Evolutionary conservation across 2,329 filamentous ascomycete species (phyloP).

Genomic region (Alternaria rosae): DNA sequence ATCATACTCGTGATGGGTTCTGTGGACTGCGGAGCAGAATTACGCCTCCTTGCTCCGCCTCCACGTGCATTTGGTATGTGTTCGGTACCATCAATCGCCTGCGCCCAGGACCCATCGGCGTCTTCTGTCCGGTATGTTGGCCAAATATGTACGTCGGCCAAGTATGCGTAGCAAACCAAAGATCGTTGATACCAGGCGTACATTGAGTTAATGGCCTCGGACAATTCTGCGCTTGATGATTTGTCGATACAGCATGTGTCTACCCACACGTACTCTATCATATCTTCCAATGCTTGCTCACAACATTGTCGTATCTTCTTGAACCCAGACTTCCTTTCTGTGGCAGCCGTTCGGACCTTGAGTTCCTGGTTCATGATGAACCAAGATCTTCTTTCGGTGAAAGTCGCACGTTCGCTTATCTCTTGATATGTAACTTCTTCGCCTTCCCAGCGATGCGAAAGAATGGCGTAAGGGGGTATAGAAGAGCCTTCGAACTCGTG

Average conservation of each 20-base stretch:
- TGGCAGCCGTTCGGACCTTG: background rate
- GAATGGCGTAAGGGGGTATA: background rate
- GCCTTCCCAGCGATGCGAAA: background rate
- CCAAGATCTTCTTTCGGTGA: background rate
- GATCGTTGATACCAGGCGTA: background rate
- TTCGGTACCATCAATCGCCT: accelerated
- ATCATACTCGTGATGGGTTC: too few species aligned
- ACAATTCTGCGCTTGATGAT: background rate
- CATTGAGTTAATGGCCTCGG: background rate
- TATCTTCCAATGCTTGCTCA: background rate
- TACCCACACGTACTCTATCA: background rate
- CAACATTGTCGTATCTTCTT: background rate
- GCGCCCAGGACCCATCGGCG: background rate
- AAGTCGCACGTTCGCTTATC: background rate
- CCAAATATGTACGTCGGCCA: background rate
- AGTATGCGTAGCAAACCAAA: background rate
- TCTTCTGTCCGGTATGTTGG: background rate
- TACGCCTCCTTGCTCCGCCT: accelerated
- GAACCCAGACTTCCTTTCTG: background rate
- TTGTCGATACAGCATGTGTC: background rate
- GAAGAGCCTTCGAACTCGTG: background rate
- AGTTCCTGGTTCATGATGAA: accelerated
- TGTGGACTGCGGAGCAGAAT: background rate
- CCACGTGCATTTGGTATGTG: too few species aligned
- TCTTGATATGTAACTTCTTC: background rate